Conservation (phyloP, 169 alveolate species). For the Cryptosporidium xiaoi region DNA sequence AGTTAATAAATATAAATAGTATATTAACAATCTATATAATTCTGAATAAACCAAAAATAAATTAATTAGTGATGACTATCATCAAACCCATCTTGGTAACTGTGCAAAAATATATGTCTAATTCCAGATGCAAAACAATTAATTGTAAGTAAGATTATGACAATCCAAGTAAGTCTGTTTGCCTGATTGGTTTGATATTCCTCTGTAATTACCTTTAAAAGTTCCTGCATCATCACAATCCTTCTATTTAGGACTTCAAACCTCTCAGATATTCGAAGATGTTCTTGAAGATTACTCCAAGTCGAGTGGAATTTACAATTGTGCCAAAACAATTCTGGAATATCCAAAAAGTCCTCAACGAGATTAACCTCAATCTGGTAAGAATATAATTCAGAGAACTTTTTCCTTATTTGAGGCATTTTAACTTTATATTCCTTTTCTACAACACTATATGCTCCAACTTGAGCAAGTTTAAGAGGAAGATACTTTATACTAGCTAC, state of each 20-base stretch:
- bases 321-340: slow-evolving; percentile 82
- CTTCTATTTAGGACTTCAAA: slow-evolving; percentile 59
- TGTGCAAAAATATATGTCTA: slow-evolving; percentile 15
- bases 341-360: slow-evolving; percentile 81
- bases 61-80: not conserved
- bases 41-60: not conserved
- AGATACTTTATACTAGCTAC: slow-evolving; percentile 75
- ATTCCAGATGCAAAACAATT: slow-evolving; percentile 28
- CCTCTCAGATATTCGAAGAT: slow-evolving; percentile 51
- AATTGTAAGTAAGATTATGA: slow-evolving; percentile 25
- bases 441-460: slow-evolving; percentile 77
- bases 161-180: slow-evolving; percentile 68
- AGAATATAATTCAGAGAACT: slow-evolving; percentile 77
- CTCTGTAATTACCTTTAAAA: slow-evolving; percentile 59
- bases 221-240: slow-evolving; percentile 69
- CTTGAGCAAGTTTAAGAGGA: slow-evolving; percentile 78
- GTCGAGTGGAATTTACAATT: slow-evolving; percentile 60
- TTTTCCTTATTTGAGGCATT: slow-evolving; percentile 67
- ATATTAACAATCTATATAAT: not conserved
- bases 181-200: slow-evolving; percentile 67
- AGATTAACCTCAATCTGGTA: slow-evolving; percentile 79
- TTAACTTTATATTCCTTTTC: slow-evolving; percentile 69
- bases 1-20: not conserved
- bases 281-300: slow-evolving; percentile 50
- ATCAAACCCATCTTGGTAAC: not conserved